These are phyloP conservation scores for Artemisia argyi DNA, from an alignment of 129 eudicot species.

Conservation along the genomic window DNA sequence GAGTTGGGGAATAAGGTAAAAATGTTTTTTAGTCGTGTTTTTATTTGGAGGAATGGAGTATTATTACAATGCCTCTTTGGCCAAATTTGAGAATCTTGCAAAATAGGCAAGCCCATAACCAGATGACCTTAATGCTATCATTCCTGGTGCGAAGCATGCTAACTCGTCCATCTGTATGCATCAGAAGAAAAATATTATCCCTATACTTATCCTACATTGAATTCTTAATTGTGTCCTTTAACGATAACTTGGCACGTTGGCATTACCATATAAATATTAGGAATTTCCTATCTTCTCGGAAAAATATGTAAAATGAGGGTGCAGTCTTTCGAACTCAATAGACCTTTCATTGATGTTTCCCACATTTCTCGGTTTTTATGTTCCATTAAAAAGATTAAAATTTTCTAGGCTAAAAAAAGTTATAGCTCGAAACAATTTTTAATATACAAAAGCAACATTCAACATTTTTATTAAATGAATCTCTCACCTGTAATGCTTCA, in stretches of 20 bases:
- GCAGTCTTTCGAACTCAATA: slow-evolving; percentile 74
- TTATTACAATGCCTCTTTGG: slow-evolving; percentile 67
- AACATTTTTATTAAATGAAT: not conserved
- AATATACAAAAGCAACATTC: not conserved
- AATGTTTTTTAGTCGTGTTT: too few species aligned
- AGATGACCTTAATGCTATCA: slow-evolving; percentile 86
- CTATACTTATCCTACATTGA: not conserved
- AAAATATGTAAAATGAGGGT: slow-evolving; percentile 66
- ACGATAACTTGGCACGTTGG: not conserved
- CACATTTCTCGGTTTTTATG: slow-evolving; percentile 80
- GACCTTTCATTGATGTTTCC: slow-evolving; percentile 98
- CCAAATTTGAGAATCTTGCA: slow-evolving; percentile 62
- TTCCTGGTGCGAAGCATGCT: slow-evolving; percentile 97
- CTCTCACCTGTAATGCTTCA: slow-evolving; percentile 87
- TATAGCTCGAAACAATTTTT: not conserved
- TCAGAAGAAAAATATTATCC: not conserved
- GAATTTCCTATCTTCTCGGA: slow-evolving; percentile 77
- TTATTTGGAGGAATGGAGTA: too few species aligned
- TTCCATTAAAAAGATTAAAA: not conserved
- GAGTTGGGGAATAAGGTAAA: too few species aligned
- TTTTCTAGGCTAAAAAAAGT: not conserved
- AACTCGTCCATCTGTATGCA: slow-evolving; percentile 87
- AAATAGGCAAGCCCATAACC: slow-evolving; percentile 78
- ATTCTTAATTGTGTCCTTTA: not conserved
- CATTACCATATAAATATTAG: slow-evolving; percentile 57